These are phyloP conservation scores for Apiospora saccharicola DNA, from an alignment of 2,329 filamentous ascomycete species.

Conservation along the genomic window DNA sequence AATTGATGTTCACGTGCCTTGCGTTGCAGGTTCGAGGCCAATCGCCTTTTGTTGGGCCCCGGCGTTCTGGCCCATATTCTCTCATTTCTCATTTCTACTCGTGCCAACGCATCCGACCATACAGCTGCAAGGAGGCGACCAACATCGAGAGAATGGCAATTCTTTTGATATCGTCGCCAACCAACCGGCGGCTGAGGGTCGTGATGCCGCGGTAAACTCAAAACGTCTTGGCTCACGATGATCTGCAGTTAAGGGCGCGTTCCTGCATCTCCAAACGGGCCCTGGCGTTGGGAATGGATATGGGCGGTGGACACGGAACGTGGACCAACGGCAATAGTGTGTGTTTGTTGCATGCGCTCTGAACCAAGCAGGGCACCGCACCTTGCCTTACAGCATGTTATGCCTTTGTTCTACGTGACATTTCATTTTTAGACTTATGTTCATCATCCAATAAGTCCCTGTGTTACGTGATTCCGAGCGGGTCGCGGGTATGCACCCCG, in stretches of 20 bases:
- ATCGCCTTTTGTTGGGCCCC: neutral
- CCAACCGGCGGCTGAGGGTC: neutral
- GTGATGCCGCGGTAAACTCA: slow-evolving; percentile 7
- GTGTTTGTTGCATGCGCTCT: neutral
- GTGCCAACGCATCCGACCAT: slow-evolving; percentile 7
- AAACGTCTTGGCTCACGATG: slow-evolving; percentile 15
- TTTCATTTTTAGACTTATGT: neutral
- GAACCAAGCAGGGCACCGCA: neutral
- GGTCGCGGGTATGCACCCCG: neutral
- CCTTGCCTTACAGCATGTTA: neutral
- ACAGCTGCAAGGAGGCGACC: neutral
- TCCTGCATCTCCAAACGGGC: slow-evolving; percentile 16
- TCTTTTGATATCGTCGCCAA: neutral
- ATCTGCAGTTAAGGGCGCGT: slow-evolving; percentile 5
- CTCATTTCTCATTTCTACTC: neutral
- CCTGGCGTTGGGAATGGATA: neutral
- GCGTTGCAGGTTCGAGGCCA: neutral
- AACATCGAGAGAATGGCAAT: neutral
- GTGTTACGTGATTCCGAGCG: neutral
- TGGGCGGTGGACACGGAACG: slow-evolving; percentile 1
- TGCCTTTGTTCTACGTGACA: neutral
- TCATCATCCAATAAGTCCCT: neutral
- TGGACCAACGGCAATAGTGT: neutral
- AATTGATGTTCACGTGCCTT: neutral
- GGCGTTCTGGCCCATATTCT: neutral